These are phyloP conservation scores for Acorus calamus DNA, from an alignment of 106 monocot species.

Conservation along the genomic window DNA sequence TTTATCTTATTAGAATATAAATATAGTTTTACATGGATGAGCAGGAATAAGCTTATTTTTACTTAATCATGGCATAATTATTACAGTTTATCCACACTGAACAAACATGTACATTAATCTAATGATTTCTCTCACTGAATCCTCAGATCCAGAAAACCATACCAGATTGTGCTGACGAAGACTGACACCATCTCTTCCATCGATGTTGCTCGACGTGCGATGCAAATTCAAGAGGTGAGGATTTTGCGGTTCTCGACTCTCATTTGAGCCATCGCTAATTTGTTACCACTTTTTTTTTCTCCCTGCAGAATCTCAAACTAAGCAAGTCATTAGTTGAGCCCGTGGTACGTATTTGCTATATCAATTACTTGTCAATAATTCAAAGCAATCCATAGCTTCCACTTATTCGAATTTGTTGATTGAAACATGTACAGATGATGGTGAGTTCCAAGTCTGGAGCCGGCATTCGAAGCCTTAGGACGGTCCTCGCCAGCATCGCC, in stretches of 20 bases:
- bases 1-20: too few species aligned
- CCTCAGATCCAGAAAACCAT: conserved; percentile 72
- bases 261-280: background rate
- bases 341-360: conserved; percentile 40
- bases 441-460: conserved; percentile 93
- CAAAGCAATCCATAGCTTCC: too few species aligned
- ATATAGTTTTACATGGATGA: too few species aligned
- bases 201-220: conserved; percentile 94
- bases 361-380: too few species aligned
- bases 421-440: conserved; percentile 55
- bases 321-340: conserved; percentile 72
- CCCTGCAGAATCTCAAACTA: conserved; percentile 55
- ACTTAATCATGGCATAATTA: too few species aligned
- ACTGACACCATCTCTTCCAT: conserved; percentile 86
- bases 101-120: background rate
- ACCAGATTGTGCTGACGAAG: conserved; percentile 90
- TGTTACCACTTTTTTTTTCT: background rate
- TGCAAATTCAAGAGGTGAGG: conserved; percentile 92
- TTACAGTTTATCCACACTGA: too few species aligned
- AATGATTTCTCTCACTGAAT: background rate
- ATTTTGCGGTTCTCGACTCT: background rate
- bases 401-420: too few species aligned
- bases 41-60: too few species aligned
- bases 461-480: conserved; percentile 68
- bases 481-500: conserved; percentile 59